Percentiles rank a stretch among this genome's conserved stretches.
These are phyloP conservation scores for Metschnikowia sp. DNA, from an alignment of 805 yeast genomes.

Conservation along the genomic window DNA sequence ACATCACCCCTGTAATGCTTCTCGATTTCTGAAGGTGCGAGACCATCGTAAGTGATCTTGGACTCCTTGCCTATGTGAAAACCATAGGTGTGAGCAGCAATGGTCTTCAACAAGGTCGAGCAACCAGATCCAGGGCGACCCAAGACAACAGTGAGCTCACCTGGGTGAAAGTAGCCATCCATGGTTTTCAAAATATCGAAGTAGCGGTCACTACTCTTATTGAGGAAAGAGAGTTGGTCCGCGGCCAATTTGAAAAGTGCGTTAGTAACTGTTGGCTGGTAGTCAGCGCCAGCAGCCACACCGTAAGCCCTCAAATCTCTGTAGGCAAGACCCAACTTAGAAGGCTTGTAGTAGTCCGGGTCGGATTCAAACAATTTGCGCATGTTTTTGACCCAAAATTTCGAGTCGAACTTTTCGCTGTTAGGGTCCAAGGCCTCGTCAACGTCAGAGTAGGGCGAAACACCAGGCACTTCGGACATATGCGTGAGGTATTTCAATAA, in stretches of 20 bases:
- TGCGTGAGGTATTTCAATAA: constrained; percentile 41
- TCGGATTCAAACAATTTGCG: constrained; percentile 51
- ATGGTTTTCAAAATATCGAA: constrained; percentile 60
- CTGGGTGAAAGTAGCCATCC: constrained; percentile 62
- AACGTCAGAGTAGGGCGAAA: constrained; percentile 15
- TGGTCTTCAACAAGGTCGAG: constrained; percentile 60
- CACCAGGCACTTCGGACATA: constrained; percentile 33
- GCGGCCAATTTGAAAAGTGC: constrained; percentile 14
- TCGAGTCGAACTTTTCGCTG: constrained; percentile 55
- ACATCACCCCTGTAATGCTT: constrained; percentile 65
- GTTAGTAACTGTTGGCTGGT: constrained; percentile 57
- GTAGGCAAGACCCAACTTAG: constrained; percentile 58
- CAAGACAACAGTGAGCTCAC: constrained; percentile 65
- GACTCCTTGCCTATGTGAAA: constrained; percentile 48
- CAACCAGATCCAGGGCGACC: constrained; percentile 88
- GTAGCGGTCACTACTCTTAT: constrained; percentile 14
- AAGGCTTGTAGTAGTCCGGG: constrained; percentile 61
- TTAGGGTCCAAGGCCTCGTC: constrained; percentile 48
- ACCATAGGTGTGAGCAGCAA: constrained; percentile 65
- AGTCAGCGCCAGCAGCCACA: constrained; percentile 64
- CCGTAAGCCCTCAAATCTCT: constrained; percentile 59
- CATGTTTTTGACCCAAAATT: constrained; percentile 66
- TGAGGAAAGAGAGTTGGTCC: constrained; percentile 20
- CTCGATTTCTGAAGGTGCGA: constrained; percentile 48
- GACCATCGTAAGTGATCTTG: constrained; percentile 50